A percentile compares a stretch with the other conserved stretches of the same genome.
Evolutionary conservation across 345 rosid species (phyloP).

Genomic region (Angophora floribunda): DNA sequence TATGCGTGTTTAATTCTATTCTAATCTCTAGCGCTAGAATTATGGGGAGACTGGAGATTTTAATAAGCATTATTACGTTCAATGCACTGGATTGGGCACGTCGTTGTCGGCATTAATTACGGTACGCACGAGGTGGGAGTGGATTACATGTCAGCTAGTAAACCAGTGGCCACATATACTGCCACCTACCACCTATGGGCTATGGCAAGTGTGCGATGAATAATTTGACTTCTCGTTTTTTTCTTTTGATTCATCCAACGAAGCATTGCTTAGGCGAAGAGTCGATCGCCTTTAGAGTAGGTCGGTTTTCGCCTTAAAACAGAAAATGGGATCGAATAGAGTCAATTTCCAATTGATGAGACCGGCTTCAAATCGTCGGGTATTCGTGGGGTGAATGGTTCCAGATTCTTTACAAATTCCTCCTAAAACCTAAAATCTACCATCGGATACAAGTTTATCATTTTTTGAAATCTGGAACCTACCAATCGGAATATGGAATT

Average conservation of each 20-base stretch:
- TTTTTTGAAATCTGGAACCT: too few species aligned
- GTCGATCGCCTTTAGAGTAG: not conserved
- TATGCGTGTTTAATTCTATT: not conserved
- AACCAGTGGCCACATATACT: not conserved
- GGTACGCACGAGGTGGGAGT: not conserved
- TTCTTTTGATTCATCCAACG: not conserved
- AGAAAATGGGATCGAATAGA: too few species aligned
- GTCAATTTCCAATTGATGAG: too few species aligned
- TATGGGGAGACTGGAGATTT: not conserved
- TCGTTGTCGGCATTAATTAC: not conserved
- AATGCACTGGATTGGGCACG: not conserved
- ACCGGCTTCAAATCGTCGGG: too few species aligned
- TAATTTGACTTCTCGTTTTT: not conserved
- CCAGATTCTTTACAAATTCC: too few species aligned
- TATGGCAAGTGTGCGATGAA: not conserved
- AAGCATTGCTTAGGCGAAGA: not conserved
- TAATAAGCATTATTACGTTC: not conserved
- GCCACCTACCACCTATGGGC: not conserved
- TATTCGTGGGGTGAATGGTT: too few species aligned
- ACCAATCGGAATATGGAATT: too few species aligned
- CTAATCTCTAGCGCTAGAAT: not conserved
- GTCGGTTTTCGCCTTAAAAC: not conserved
- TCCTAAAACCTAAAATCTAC: too few species aligned
- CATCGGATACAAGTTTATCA: too few species aligned
- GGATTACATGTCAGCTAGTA: not conserved